Percentiles rank a stretch among this genome's conserved stretches.
phyloP scores from a whole-genome alignment of 176 grass and related monocot genomes.

The Elaeis guineensis region DNA sequence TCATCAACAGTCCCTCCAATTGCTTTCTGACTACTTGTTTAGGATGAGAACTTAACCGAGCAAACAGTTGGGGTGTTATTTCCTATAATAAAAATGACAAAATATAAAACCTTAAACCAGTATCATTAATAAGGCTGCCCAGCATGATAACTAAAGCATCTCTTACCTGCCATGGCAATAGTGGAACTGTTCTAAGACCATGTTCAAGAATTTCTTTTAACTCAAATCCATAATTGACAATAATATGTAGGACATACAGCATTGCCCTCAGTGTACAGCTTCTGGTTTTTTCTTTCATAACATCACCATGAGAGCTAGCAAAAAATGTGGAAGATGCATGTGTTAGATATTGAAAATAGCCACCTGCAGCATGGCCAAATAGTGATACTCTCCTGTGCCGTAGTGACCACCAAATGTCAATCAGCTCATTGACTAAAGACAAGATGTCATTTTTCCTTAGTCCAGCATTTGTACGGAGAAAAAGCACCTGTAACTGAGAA shows the following conservation, averaged over 20 bases:
- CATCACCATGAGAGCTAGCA: slow-evolving; percentile 30
- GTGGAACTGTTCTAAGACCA: slow-evolving; percentile 63
- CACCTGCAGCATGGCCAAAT: slow-evolving; percentile 75
- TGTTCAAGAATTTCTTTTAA: slow-evolving; percentile 62
- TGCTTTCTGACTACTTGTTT: slow-evolving; percentile 77
- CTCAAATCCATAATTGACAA: slow-evolving; percentile 83
- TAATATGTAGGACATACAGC: slow-evolving; percentile 80
- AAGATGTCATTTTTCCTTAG: slow-evolving; percentile 29
- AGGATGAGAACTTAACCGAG: slow-evolving; percentile 82
- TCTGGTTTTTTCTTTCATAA: slow-evolving; percentile 53
- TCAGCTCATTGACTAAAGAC: slow-evolving; percentile 49
- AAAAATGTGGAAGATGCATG: slow-evolving; percentile 62
- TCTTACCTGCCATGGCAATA: slow-evolving; percentile 82
- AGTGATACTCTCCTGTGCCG: slow-evolving; percentile 74
- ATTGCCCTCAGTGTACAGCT: slow-evolving; percentile 62
- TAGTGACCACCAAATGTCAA: slow-evolving; percentile 69
- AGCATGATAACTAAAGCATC: slow-evolving; percentile 11
- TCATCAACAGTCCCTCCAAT: slow-evolving; percentile 71
- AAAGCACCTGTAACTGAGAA: slow-evolving; percentile 51
- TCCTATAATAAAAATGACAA: slow-evolving; percentile 52
- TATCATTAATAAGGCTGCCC: slow-evolving; percentile 13
- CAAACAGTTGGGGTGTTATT: slow-evolving; percentile 94
- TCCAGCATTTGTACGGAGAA: slow-evolving; percentile 44
- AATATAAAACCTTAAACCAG: slow-evolving; percentile 16
- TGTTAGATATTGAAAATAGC: slow-evolving; percentile 85